Base-by-base conservation (phyloP, 2,329 filamentous ascomycete species). In the Camillea tinctor region DNA sequence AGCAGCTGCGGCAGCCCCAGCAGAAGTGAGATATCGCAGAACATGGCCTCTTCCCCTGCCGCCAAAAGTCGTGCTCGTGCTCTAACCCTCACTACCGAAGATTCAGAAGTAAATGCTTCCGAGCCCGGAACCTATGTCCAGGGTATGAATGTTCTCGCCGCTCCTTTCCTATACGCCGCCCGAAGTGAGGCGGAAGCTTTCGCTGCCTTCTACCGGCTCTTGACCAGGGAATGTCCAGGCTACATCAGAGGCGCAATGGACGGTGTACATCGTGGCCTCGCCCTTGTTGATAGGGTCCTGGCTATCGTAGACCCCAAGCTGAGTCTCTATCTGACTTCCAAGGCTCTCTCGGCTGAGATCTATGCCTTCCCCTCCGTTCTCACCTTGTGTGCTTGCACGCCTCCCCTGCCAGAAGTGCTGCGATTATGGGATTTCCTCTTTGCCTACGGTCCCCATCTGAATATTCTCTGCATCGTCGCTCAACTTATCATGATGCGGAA, bases 191-290 rank as follows among this genome's bases (percentile, higher is more conserved):
- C 93, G 6, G 93, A 99, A 77, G 95, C 95, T 1, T 99, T 96
- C 69, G 89, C 92, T 4, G 89, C 93, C 1, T 97, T 99, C 70
- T 88, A 96, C 73, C 88, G 88, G 50, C 89, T 97, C 64, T 87
- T 99, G 64, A 96, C 92, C 1, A 82, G 84, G 58, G 94, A 98
- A 75, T 93, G 91, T 66, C 95, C 95, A 0, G 93, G 91, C 2
- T 99, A 99, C 75, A 94, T 98, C 61, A 87, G 93, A 23, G 93
- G 94, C 23, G 93, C 93, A 62, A 97, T 99, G 93, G 93, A 97
- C 67, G 95, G 95, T 54, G 95, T 99, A 6, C 95, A 99, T 77
- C 90, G 89, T 68, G 95, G 95, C 0, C 83, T 99, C 13, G 90
- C 90, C 22, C 83, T 99, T 9, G 93, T 99, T 21, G 95, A 99